Evolutionary conservation across 1,284 basidiomycete species (phyloP), one percentile per base, ranked within the genome.

Genomic region (Pascua guehoae): DNA sequence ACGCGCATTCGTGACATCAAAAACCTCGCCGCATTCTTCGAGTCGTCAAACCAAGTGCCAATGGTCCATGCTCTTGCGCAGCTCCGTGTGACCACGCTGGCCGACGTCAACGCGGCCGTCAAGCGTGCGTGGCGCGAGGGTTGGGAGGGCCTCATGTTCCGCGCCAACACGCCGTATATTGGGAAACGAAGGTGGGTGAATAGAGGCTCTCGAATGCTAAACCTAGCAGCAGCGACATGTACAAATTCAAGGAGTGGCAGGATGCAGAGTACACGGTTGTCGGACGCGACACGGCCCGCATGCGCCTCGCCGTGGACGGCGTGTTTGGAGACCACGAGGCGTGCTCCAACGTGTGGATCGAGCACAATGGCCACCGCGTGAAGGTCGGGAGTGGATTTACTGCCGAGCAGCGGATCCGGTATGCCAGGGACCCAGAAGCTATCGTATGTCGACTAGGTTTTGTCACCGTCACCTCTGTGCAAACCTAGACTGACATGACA

Each of bases 241-340:
- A 66, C 32, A 77, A 77, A 57, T 73, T 71, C 67, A 77, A 77
- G 56, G 56, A 70, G 52, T 75, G 72, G 71, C 65, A 66, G 51
- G 75, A 77, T 50, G 72, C 61, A 4, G 75, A 77, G 58, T 76
- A 76, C 55, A 56, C 49, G 5, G 72, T 74, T 38, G 49, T 57
- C 10, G 60, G 51, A 2, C 32, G 68, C 16, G 66, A 72, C 12
- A 67, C 59, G n/a, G 59, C 57, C 10, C 53, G 24, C 2, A 70
- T 71, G 68, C 63, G 72, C 1, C 60, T 77, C 10, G 36, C 69
- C 0, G 58, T 75, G 12, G 50, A 71, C 41, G 73, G 75, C 10
- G 60, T 62, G 4, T 73, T 66, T 43, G 68, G 48, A 12, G 68
- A 72, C 49, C 58, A 68, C 49, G 53, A 65, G 17, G 75, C 75